These are phyloP conservation scores for Verticillium nubilum DNA, from an alignment of 2,329 filamentous ascomycete species.

Conservation along the genomic window DNA sequence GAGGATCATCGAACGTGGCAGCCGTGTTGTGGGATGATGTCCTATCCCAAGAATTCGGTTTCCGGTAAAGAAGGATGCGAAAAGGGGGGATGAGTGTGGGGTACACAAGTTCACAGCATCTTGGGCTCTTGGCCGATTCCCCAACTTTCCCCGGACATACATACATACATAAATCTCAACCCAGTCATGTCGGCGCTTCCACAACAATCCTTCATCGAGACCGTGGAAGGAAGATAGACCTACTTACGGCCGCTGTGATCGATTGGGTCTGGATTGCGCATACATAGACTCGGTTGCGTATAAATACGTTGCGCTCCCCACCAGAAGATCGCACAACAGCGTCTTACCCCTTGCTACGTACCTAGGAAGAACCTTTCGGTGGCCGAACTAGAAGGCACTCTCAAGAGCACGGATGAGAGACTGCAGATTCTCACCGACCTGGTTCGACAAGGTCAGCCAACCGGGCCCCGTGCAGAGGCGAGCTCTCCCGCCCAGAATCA, in stretches of 20 bases:
- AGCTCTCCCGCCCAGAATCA: not conserved
- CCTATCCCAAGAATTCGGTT: not conserved
- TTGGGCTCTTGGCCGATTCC: no score
- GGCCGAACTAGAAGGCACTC: not conserved
- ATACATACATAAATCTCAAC: no score
- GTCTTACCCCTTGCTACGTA: not conserved
- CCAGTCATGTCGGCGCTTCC: not conserved
- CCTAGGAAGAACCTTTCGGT: slow-evolving; percentile 5
- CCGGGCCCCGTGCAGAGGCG: not conserved
- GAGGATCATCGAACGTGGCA: no score
- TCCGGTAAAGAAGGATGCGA: not conserved
- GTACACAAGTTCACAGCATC: not conserved
- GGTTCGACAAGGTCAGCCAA: not conserved
- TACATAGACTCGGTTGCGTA: slow-evolving; percentile 4
- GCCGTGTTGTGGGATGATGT: no score
- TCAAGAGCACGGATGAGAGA: slow-evolving; percentile 4
- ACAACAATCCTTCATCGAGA: not conserved
- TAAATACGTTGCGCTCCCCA: slow-evolving; percentile 1
- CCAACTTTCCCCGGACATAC: not conserved
- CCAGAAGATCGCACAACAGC: not conserved
- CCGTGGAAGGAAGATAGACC: slow-evolving; percentile 4
- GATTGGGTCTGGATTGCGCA: slow-evolving; percentile 4
- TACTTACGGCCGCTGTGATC: not conserved
- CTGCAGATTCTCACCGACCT: not conserved
- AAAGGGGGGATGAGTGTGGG: not conserved